phyloP scores from a whole-genome alignment of 2,329 filamentous ascomycete genomes.

The Cercospora zeae-maydis region DNA sequence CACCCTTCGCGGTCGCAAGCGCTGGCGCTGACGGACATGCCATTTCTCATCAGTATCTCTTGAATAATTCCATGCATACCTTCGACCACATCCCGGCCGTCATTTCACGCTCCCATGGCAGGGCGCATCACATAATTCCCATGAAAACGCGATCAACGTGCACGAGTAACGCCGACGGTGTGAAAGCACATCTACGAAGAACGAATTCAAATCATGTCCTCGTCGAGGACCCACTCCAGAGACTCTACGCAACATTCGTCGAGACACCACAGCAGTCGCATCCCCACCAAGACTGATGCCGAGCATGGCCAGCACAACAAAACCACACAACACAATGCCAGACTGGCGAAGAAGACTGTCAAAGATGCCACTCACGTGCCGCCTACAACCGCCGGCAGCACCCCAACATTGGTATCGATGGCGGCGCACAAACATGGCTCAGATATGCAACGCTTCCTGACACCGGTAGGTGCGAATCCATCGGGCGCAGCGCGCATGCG shows the following conservation, averaged over 20 bases:
- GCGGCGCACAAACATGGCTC: slow-evolving; percentile 9
- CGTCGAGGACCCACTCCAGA: neutral
- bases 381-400: slow-evolving; percentile 18
- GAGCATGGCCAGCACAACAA: slow-evolving; percentile 19
- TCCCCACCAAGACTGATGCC: slow-evolving; percentile 21
- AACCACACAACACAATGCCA: slow-evolving; percentile 27
- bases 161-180: neutral
- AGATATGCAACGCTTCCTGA: slow-evolving; percentile 10
- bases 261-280: slow-evolving; percentile 22
- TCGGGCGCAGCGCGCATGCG: slow-evolving; percentile 31
- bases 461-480: slow-evolving; percentile 9
- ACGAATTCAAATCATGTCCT: neutral
- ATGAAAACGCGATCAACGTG: neutral
- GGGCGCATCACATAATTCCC: neutral
- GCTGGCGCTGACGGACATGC: slow-evolving; percentile 5
- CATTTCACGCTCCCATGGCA: neutral
- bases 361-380: slow-evolving; percentile 17
- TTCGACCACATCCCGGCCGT: neutral
- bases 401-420: slow-evolving; percentile 17
- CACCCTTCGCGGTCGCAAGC: neutral
- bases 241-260: neutral
- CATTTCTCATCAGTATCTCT: neutral
- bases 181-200: neutral
- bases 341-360: slow-evolving; percentile 28
- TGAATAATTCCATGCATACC: neutral